A percentile compares a stretch with the other conserved stretches of the same genome.
Evolutionary conservation across 805 yeast species (phyloP).

Genomic region (Blastobotrys terrestris): DNA sequence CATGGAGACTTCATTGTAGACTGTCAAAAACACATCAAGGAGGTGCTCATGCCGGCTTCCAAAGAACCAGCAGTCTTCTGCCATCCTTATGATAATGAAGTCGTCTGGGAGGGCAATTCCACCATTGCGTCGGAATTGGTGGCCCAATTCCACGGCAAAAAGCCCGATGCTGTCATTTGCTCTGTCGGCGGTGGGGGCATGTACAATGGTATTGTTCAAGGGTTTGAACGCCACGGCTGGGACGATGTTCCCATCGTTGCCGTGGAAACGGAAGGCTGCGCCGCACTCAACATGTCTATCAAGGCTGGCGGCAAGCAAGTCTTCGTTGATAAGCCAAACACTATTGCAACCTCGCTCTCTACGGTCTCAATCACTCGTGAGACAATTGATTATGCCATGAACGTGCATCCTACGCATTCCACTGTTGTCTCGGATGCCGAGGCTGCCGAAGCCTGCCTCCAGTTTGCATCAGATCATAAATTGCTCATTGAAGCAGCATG

Average conservation of each 20-base stretch:
- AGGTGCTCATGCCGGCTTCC: constrained; percentile 49
- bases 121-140: constrained; percentile 84
- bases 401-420: constrained; percentile 37
- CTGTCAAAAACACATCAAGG: constrained; percentile 72
- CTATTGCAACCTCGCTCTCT: constrained; percentile 62
- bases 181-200: constrained; percentile 98
- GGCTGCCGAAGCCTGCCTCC: constrained; percentile 48
- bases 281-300: constrained; percentile 49
- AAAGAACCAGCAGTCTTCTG: constrained; percentile 70
- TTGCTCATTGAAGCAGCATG: constrained; percentile 65
- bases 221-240: constrained; percentile 54
- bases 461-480: constrained; percentile 45
- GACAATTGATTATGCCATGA: constrained; percentile 42
- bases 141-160: constrained; percentile 54
- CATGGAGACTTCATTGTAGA: constrained; percentile 74
- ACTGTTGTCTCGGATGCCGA: constrained; percentile 47
- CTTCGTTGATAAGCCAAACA: constrained; percentile 36
- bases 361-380: constrained; percentile 49
- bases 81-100: constrained; percentile 92
- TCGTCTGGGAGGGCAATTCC: constrained; percentile 93
- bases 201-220: constrained; percentile 79
- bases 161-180: constrained; percentile 75
- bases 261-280: constrained; percentile 57
- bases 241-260: constrained; percentile 38
- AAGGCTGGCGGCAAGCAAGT: constrained; percentile 41